Evolutionary conservation across 352 stramenopile genomes (phyloP), one percentile per base, ranked within the genome.

Genomic region (Phytophthora podocarpi): DNA sequence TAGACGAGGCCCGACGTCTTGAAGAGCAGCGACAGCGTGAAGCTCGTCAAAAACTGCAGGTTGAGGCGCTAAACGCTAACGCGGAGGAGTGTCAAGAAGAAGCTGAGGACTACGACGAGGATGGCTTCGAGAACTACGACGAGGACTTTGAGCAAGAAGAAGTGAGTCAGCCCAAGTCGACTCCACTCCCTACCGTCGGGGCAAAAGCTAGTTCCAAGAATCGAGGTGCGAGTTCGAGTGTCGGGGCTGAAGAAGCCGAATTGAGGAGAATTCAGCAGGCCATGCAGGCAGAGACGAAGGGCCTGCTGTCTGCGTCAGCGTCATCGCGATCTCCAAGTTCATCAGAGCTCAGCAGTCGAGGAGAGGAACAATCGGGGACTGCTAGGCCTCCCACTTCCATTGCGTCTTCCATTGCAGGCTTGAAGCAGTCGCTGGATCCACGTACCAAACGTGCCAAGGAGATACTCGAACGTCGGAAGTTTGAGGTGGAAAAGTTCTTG

Each of bases 31-130:
- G 51, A 13, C 48, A 75, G 47, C 79, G 76, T 13, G 78, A 89
- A 41, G 43, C 67, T 26, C 69, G 81, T 1, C 78, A 78, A 24
- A 72, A 83, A 24, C 69, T 87, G 40, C 74, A 86, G 39, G 41
- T 83, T 8, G 76, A 74, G 7, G 78, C 63, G 11, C 54, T 91
- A 12, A 90, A 90, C 51, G 82, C 82, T 5, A 91, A 91, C 46
- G 82, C 80, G 11, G 79, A 91, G 34, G 78, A 88, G 35, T 86
- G 80, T 10, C 78, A 89, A 31, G 82, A 91, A 70, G 82, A 86
- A 20, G 49, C 65, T 6, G 74, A 82, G 11, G 82, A 87, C 3
- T 90, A 91, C 37, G 78, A 80, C 4, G 77, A 90, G 30, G 82
- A 91, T 5, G 82, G 66, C 1, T 91, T 90, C 67, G 82, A 87